These are phyloP conservation scores for Rhizophora mangle DNA, from an alignment of 345 rosid species.

Conservation along the genomic window DNA sequence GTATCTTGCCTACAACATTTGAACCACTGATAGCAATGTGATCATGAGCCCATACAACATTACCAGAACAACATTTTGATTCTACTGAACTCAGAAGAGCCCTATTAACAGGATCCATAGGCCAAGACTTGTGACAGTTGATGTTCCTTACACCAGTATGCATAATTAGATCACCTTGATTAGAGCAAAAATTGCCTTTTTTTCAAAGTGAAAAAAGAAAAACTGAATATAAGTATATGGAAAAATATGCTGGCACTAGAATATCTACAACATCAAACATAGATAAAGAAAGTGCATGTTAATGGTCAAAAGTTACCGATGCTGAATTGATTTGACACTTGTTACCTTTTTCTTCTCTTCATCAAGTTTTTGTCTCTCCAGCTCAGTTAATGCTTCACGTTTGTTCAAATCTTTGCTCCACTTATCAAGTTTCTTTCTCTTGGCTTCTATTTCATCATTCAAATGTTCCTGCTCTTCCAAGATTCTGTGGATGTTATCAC, in stretches of 20 bases:
- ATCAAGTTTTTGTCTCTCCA: conserved; percentile 79
- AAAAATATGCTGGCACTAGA: no score
- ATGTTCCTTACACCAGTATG: background rate
- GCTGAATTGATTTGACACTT: background rate
- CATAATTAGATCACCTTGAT: no score
- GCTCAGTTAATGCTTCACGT: conserved; percentile 76
- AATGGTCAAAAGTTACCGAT: conserved; percentile 1
- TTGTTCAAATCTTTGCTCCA: conserved; percentile 76
- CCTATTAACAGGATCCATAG: background rate
- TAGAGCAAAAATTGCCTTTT: no score
- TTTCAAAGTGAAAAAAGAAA: no score
- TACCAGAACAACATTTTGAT: background rate
- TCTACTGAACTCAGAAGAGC: background rate
- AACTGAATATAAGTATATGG: no score
- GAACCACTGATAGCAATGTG: background rate
- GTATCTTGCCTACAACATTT: background rate
- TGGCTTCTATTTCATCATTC: conserved; percentile 54
- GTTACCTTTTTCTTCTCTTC: conserved; percentile 76
- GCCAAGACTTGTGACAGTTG: background rate
- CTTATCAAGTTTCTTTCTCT: conserved; percentile 47
- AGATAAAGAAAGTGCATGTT: no score
- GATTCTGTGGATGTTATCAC: conserved; percentile 57
- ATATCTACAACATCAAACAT: no score
- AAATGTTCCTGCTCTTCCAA: conserved; percentile 64
- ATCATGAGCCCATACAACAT: background rate